Base-by-base conservation (phyloP, 257 asterid species). In the Agastache rugosa region DNA sequence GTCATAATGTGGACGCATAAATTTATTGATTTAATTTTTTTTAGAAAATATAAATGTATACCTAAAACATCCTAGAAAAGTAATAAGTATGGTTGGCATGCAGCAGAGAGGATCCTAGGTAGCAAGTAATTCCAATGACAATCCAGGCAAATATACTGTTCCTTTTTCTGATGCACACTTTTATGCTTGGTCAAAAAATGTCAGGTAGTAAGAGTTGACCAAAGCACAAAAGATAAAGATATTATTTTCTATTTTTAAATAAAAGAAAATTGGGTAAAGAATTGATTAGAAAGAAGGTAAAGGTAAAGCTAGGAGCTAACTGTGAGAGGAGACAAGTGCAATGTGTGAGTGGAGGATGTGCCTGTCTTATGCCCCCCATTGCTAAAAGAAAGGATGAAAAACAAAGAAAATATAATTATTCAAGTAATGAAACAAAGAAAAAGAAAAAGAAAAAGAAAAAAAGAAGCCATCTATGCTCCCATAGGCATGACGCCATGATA, bases 111-210 rank as follows among this genome's bases (percentile, higher is more conserved):
- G 66, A 83, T 83, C 83, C 85, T 80, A 83, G 81, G 83, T 67
- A 69, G 77, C 66, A 77, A 74, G 79, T 25, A 71, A 77, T 73
- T 76, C 51, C 59, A 76, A 47, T 67, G 85, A 71, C 12, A 39
- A 31, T 41, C 69, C 23, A 82, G 63, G 78, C 76, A 81, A 76
- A 74, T 61, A 34, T 69, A 78, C 78, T 72, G 77, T 70, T 47
- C 45, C 77, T 79, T 82, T 76, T 45, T 39, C 63, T 73, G 64
- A 72, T 82, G 77, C n/a, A 71, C 75, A 71, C 75, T 69, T 80
- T 75, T 75, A 77, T 84, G 81, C 75, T 65, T 84, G 86, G 91
- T 89, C 96, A 89, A 84, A 81, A 80, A 69, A 79, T 82, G 85
- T 83, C 82, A 84, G 82, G 73, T 76, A 67, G 71, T 73, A 78